These are phyloP conservation scores for Claviceps monticola DNA, from an alignment of 2,329 filamentous ascomycete genomes.

Conservation along the genomic window DNA sequence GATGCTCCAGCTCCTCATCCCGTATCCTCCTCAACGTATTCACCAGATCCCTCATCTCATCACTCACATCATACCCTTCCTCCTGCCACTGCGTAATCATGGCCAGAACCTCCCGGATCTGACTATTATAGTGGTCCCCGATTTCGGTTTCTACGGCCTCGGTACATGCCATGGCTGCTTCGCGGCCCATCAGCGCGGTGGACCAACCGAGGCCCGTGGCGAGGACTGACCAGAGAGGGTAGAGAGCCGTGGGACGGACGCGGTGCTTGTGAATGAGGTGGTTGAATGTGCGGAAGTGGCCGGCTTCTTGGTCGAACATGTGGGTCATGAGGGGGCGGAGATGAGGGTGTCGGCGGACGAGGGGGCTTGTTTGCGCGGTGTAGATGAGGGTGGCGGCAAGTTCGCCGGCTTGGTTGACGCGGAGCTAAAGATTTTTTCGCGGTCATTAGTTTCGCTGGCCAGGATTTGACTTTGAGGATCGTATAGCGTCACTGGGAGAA, in stretches of 20 bases:
- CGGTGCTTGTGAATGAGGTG: constrained; percentile 69
- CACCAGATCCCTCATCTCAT: constrained; percentile 62
- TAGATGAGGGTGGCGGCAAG: constrained; percentile 95
- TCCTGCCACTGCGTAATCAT: constrained; percentile 67
- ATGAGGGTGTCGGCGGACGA: constrained; percentile 70
- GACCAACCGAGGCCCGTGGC: constrained; percentile 77
- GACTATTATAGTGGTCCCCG: constrained; percentile 85
- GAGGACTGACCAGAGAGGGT: constrained; percentile 74
- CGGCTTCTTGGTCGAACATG: constrained; percentile 95
- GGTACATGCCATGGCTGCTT: constrained; percentile 96
- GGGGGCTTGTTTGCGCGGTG: constrained; percentile 69
- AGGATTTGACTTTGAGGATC: too few species aligned
- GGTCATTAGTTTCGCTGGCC: too few species aligned
- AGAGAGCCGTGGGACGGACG: constrained; percentile 82
- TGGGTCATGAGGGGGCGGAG: constrained; percentile 85
- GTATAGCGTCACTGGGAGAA: too few species aligned
- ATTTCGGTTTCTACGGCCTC: constrained; percentile 98
- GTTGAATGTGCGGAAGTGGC: constrained; percentile 80
- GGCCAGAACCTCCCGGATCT: constrained; percentile 67
- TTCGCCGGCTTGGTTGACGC: constrained; percentile 95
- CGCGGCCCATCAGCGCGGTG: constrained; percentile 76
- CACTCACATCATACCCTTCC: constrained; percentile 66
- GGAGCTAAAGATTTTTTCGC: constrained; percentile 38
- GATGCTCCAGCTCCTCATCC: constrained; percentile 92
- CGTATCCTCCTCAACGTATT: constrained; percentile 66